Evolutionary conservation across 2,329 filamentous ascomycete species (phyloP), one percentile per base, ranked within the genome.

Genomic region (Coleophoma crateriformis): DNA sequence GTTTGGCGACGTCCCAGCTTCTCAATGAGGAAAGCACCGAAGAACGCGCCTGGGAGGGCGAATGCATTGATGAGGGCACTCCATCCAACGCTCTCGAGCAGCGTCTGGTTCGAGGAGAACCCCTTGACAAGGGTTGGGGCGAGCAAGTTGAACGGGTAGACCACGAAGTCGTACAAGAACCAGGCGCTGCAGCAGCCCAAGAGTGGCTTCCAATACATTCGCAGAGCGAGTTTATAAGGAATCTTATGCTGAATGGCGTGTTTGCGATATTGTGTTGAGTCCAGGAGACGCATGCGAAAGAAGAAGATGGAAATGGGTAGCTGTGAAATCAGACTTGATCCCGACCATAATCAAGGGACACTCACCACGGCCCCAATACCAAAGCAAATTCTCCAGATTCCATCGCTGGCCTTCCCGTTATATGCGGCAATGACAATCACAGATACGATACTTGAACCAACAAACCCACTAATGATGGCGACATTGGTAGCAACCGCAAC

Each of bases 151-250:
- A 56, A 57, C 4, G 51, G 55, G 11, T 56, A 54, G 34, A 52
- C 51, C 3, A 62, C 60, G 37, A 57, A 58, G 50, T 61, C 62
- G 54, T 66, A 66, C 33, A 35, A 50, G 38, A 48, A 48, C 46
- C 46, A 48, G n/a, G 46, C 37, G 7, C 19, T 7, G 22, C 46
- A 48, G 19, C 37, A 48, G 33, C 46, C 38, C 8, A 48, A 15
- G n/a, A 42, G 38, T 3, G 27, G 37, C 53, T 67, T 71, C 69
- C 88, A 87, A 67, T 94, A 94, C 62, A 82, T 89, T 47, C 72
- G 77, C 33, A 78, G 47, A 1, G 76, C 72, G 1, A 81, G 65
- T 45, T 58, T 51, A 56, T 81, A 83, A 0, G 79, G 79, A 0
- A 77, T 80, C 52, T 71, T 68, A 38, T 64, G 66, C 57, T 55